These are phyloP conservation scores for Steccherinum ochraceum DNA, from an alignment of 768 basidiomycete genomes.

Conservation along the genomic window DNA sequence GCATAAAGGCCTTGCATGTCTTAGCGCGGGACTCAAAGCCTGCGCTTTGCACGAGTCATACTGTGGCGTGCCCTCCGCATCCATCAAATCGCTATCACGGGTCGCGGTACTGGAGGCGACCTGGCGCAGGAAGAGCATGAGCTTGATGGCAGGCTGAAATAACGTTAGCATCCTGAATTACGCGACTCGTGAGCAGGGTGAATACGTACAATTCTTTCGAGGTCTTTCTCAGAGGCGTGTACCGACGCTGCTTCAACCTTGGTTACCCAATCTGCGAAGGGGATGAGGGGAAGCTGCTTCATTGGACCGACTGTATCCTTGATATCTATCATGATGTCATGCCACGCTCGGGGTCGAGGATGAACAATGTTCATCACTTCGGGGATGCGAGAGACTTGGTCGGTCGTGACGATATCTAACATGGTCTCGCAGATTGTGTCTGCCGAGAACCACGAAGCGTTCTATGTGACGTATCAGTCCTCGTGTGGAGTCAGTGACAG, in stretches of 20 bases:
- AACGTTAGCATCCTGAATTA: neutral
- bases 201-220: conserved; percentile 9
- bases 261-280: conserved; percentile 6
- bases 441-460: conserved; percentile 10
- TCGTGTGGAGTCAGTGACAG: too few relatives aligned
- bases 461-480: conserved; percentile 1
- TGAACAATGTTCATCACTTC: conserved; percentile 15
- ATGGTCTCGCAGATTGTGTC: conserved; percentile 7
- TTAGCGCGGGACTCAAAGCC: neutral
- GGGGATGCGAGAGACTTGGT: neutral
- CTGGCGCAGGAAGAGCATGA: conserved; percentile 7
- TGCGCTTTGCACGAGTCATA: neutral
- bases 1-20: neutral
- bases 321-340: neutral
- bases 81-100: neutral
- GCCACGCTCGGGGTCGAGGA: conserved; percentile 11
- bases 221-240: neutral
- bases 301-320: conserved; percentile 1
- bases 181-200: neutral
- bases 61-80: neutral
- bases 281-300: conserved; percentile 5
- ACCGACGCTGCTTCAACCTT: conserved; percentile 4
- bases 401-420: conserved; percentile 3
- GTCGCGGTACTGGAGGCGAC: neutral
- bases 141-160: conserved; percentile 11